Evolutionary conservation across 2,329 filamentous ascomycete genomes (phyloP), one percentile per base, ranked within the genome.

Genomic region (Hirsutella minnesotensis): DNA sequence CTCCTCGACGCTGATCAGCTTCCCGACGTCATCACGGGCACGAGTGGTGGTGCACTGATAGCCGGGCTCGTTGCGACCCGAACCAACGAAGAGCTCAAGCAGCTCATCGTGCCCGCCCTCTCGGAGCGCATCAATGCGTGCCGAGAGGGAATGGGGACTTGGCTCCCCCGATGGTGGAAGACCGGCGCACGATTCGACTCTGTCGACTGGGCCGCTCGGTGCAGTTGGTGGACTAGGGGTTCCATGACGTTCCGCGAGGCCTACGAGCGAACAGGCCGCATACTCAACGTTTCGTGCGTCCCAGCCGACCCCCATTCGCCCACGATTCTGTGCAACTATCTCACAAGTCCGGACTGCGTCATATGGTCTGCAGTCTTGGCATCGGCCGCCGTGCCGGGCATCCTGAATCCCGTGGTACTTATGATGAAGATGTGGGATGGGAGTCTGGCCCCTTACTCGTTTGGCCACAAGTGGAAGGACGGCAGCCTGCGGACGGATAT

Each of bases 391-490:
- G 92, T 98, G 0, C 92, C 92, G 0, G 92, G 92, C 2, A 96
- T 98, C 44, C 68, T 96, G 30, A 96, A 96, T 56, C 92, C 92
- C 0, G 86, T 94, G 3, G 90, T 98, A 1, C 77, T 98, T 8
- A 86, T 86, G 69, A 89, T 95, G 70, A 95, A 94, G 66, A 84
- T 75, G 42, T 70, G 73, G 16, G 77, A 88, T 46, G 89, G 88
- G 1, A 79, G 71, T 2, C 70, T 98, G 4, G 78, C 79, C 1
- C 92, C 92, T 0, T 98, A 95, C 62, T 94, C 86, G 1, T 98
- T 98, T 57, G 92, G 92, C 0, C 89, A 96, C 69, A 96, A 96
- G 65, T 98, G 92, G 92, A 98, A 98, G 63, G 92, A 98, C 59
- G 92, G 92, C 42, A 92, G 84, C 52, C 67, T 98, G 43, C 77